phyloP scores from a whole-genome alignment of 2,329 filamentous ascomycete genomes.

The Botrytis aclada region DNA sequence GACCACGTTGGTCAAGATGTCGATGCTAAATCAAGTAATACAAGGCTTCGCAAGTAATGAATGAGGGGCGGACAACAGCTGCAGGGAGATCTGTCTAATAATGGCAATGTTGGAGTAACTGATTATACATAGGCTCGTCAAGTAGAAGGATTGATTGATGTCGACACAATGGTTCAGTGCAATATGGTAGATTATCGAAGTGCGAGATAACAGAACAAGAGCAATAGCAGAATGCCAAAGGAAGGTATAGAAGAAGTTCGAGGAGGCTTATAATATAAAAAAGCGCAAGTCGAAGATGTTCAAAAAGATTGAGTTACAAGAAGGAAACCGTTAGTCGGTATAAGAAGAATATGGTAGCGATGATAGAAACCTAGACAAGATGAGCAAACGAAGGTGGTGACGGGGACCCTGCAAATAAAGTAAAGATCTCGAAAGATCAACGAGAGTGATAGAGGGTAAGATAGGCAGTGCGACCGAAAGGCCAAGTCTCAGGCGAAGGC shows the following conservation, averaged over 20 bases:
- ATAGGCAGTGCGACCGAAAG: slow-evolving; percentile 34
- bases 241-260: slow-evolving; percentile 39
- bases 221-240: slow-evolving; percentile 37
- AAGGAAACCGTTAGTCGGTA: slow-evolving; percentile 37
- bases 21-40: slow-evolving; percentile 23
- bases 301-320: slow-evolving; percentile 37
- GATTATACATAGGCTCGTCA: slow-evolving; percentile 38
- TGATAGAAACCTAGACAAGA: slow-evolving; percentile 33
- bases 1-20: slow-evolving; percentile 19
- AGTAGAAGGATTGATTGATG: slow-evolving; percentile 15
- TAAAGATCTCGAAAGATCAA: slow-evolving; percentile 35
- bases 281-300: slow-evolving; percentile 38
- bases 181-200: slow-evolving; percentile 30
- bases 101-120: slow-evolving; percentile 31
- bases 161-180: slow-evolving; percentile 21
- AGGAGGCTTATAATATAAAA: slow-evolving; percentile 33
- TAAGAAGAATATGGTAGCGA: slow-evolving; percentile 37
- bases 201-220: slow-evolving; percentile 27
- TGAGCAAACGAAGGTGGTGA: slow-evolving; percentile 36
- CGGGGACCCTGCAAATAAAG: slow-evolving; percentile 39
- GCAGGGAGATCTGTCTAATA: slow-evolving; percentile 38
- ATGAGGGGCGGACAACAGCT: slow-evolving; percentile 41
- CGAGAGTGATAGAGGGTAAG: slow-evolving; percentile 35
- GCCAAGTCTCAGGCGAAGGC: slow-evolving; percentile 31
- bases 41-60: slow-evolving; percentile 34